Evolutionary conservation across 306 rosid species (phyloP), one percentile per base, ranked within the genome.

Genomic region (Cajanus cajan): DNA sequence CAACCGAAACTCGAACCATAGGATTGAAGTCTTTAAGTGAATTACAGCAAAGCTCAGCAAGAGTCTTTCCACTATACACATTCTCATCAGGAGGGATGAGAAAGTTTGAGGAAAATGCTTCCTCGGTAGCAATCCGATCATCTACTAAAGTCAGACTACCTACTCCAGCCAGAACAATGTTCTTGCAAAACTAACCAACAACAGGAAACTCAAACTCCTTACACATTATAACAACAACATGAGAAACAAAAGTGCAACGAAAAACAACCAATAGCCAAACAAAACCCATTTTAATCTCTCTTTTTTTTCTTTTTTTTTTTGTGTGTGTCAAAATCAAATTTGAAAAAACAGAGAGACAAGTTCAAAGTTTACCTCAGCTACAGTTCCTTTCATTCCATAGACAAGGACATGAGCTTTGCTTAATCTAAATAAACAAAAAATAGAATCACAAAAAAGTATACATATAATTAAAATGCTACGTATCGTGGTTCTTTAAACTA

Each of bases 61-160:
- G 86, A 48, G 97, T 88, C 82, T 91, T 90, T 77, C 93, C 97
- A 65, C 86, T 71, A 78, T 78, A 84, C 82, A 83, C 88, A 80
- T 78, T 83, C 84, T 93, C 98, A 82, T 90, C 92, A 41, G 71
- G 78, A 82, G 97, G 94, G 14, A 96, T 87, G 63, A 96, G 87
- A 89, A 96, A 96, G 73, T 93, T 96, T 0, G 97, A 85, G 51
- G 86, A 85, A 50, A 90, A 79, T 3, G 84, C 90, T 25, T 93
- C 97, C 65, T 87, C 92, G 0, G 87, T 89, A 40, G 79, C 91
- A 2, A 72, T 28, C 36, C 94, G 89, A 68, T 93, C 96, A 82
- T 96, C 99, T 48, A 96, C 88, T 90, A 96, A 87, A 45, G 99
- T 96, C 86, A 96, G 68, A 86, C 99, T 96, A 76, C 98, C 96